Conservation (phyloP, 1,284 basidiomycete species). For the Cryptococcus sp. region DNA sequence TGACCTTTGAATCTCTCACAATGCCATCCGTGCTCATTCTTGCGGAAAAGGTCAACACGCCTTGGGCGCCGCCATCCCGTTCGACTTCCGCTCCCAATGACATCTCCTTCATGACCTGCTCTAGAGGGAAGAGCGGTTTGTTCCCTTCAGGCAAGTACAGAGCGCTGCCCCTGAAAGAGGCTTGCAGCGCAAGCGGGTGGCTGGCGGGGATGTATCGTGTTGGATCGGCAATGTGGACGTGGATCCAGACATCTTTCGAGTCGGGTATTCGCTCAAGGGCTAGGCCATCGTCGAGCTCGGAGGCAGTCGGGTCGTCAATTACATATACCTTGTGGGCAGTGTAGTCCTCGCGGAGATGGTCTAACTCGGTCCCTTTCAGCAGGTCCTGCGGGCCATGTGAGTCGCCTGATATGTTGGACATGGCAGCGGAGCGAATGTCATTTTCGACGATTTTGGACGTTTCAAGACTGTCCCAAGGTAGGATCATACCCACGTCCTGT, state of each 20-base stretch:
- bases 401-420: slow-evolving; percentile 22
- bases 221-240: slow-evolving; percentile 92
- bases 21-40: slow-evolving; percentile 67
- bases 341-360: slow-evolving; percentile 72
- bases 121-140: slow-evolving; percentile 68
- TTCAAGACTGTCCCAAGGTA: slow-evolving; percentile 66
- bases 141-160: slow-evolving; percentile 68
- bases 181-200: slow-evolving; percentile 63
- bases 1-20: slow-evolving; percentile 70
- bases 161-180: slow-evolving; percentile 60
- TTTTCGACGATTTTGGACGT: slow-evolving; percentile 30
- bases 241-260: slow-evolving; percentile 73
- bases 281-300: slow-evolving; percentile 93
- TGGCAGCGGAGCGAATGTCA: slow-evolving; percentile 22
- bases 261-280: slow-evolving; percentile 71
- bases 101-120: slow-evolving; percentile 56
- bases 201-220: slow-evolving; percentile 74
- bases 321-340: slow-evolving; percentile 80
- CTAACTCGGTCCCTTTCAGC: slow-evolving; percentile 39
- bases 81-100: slow-evolving; percentile 60
- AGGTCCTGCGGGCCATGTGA: slow-evolving; percentile 42
- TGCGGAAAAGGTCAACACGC: slow-evolving; percentile 78
- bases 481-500: slow-evolving; percentile 67
- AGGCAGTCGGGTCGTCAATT: slow-evolving; percentile 77
- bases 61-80: slow-evolving; percentile 39